Base-by-base conservation (phyloP, 2,329 filamentous ascomycete genomes). In the Penicillium aurantiogriseum region DNA sequence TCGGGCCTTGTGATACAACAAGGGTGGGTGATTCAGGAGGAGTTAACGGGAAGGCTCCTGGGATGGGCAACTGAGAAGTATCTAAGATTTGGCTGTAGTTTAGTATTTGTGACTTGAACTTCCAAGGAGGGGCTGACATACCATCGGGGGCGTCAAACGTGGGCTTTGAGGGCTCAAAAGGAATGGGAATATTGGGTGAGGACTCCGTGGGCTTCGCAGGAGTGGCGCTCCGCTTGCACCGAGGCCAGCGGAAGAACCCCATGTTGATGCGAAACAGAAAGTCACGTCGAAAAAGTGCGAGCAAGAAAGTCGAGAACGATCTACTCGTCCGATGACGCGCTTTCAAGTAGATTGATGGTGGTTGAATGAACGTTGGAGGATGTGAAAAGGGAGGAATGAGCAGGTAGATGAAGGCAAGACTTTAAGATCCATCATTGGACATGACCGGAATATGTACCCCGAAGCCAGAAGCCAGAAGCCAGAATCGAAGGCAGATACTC, bases 1-100 rank as follows among this genome's bases (percentile, higher is more conserved):
- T 40, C 8, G 27, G 45, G n/a, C 21, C 27, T 15, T 44, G 15
- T 19, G 40, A 52, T 35, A 59, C 58, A 33, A 44, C 51, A 40
- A 62, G 56, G 25, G 42, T 54, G 25, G 64, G 64, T 8, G 63
- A 62, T 19, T 53, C 38, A 19, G 63, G 51, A 21, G 61, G 63
- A 19, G 64, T 62, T 1, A 39, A 36, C 4, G 64, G 64, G 13
- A 62, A 66, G 0, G 64, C 63, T 15, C 64, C 64, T 10, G 64
- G 64, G 3, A 66, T 56, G 2, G 46, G 33, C 11, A 59, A 21
- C 5, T 25, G n/a, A n/a, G 42, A 11, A 13, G 38, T 29, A 42
- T 61, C 58, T 54, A 38, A 25, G 4, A 15, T 11, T 15, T 19
- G 5, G 13, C 13, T 39, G 9, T 13, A n/a, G 5, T 21, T 63